phyloP scores from a whole-genome alignment of 129 eudicot species.

The Heracleum sosnowskyi region DNA sequence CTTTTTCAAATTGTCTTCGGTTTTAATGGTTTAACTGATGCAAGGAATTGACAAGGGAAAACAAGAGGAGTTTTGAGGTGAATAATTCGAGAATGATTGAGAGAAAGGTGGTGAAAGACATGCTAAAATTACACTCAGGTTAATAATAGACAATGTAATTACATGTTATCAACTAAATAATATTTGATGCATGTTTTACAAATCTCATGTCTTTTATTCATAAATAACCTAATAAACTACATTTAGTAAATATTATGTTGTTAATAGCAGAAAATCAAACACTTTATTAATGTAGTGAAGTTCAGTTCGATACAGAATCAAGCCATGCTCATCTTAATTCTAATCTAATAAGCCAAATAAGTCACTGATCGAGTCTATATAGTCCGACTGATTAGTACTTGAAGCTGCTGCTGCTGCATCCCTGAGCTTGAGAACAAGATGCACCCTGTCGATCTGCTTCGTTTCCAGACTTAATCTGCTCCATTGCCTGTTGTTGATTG shows the following conservation, averaged over 20 bases:
- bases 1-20: not conserved
- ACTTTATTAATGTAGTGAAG: too few species aligned
- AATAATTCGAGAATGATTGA: not conserved
- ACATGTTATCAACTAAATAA: not conserved
- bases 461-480: not conserved
- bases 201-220: too few species aligned
- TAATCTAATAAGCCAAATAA: not conserved
- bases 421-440: not conserved
- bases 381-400: not conserved
- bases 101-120: slow-evolving; percentile 20
- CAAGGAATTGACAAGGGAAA: not conserved
- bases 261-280: too few species aligned
- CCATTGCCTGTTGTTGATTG: not conserved
- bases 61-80: not conserved
- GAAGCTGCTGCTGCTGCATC: not conserved
- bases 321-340: too few species aligned
- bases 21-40: not conserved
- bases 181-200: not conserved
- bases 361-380: not conserved
- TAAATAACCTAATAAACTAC: not conserved
- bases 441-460: not conserved
- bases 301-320: not conserved
- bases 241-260: not conserved
- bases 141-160: not conserved
- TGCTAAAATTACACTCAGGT: not conserved